These are phyloP conservation scores for Debaryomycetaceae sp. DNA, from an alignment of 1,139 yeast species.

Conservation along the genomic window DNA sequence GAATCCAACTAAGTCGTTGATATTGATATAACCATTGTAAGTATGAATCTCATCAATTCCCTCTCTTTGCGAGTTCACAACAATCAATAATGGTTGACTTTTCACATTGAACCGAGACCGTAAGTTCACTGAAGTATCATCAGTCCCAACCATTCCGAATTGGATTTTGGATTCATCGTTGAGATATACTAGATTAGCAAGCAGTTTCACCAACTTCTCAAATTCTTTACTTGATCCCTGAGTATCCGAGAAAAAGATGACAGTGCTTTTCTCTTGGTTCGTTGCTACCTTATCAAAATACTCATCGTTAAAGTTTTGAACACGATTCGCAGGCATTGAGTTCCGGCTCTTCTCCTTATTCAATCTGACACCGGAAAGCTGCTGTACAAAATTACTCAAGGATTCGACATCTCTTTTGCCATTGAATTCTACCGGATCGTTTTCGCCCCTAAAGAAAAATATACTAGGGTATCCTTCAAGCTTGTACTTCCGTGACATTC, in stretches of 20 bases:
- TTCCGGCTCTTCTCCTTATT: constrained; percentile 8
- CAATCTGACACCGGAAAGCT: constrained; percentile 26
- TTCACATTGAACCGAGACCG: constrained; percentile 40
- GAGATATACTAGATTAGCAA: constrained; percentile 31
- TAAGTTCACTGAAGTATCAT: constrained; percentile 41
- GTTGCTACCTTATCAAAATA: constrained; percentile 31
- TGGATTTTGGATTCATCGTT: constrained; percentile 31
- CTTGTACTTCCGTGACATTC: constrained; percentile 51
- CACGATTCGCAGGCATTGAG: constrained; percentile 9
- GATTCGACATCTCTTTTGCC: constrained; percentile 47
- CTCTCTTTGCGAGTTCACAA: constrained; percentile 32
- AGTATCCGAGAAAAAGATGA: constrained; percentile 40
- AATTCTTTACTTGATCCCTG: constrained; percentile 21
- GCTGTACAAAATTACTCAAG: constrained; percentile 46
- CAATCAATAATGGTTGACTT: constrained; percentile 53
- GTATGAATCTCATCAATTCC: constrained; percentile 38
- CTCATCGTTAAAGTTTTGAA: constrained; percentile 29
- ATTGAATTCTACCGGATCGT: constrained; percentile 44
- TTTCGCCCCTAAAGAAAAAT: constrained; percentile 51
- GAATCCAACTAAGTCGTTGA: constrained; percentile 43
- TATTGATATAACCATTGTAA: constrained; percentile 40
- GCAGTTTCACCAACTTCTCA: constrained; percentile 24
- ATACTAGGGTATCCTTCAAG: constrained; percentile 67
- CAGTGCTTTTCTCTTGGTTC: constrained; percentile 15
- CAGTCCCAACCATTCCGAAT: constrained; percentile 48